Evolutionary conservation across 179 eudicot genomes (phyloP).

Genomic region (Silene vulgaris): DNA sequence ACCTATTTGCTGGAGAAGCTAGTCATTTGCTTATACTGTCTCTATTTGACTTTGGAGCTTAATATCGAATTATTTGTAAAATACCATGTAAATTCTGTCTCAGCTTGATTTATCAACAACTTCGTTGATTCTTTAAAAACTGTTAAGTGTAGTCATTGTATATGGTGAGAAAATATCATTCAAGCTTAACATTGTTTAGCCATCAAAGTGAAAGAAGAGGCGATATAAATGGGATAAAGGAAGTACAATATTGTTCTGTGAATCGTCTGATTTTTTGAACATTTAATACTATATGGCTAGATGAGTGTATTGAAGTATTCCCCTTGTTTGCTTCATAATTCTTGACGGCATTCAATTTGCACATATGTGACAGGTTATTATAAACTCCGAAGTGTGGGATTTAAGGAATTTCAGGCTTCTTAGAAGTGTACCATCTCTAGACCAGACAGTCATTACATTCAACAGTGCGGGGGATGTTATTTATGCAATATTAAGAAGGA

Average conservation of each 20-base stretch:
- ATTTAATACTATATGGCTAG: conserved; percentile 2
- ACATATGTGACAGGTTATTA: conserved; percentile 59
- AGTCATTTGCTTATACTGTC: not conserved
- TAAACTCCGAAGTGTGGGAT: conserved; percentile 98
- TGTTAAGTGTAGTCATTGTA: not conserved
- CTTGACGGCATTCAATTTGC: not conserved
- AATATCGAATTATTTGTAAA: not conserved
- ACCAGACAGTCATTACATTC: conserved; percentile 76
- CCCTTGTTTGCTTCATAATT: conserved; percentile 2
- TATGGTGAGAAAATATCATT: not conserved
- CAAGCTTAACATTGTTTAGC: not conserved
- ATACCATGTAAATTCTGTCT: not conserved
- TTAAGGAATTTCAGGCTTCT: conserved; percentile 77
- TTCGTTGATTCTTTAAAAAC: not conserved
- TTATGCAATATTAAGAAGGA: conserved; percentile 76
- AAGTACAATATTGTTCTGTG: not conserved
- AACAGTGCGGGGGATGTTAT: conserved; percentile 81
- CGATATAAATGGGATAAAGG: not conserved
- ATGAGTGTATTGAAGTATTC: not conserved
- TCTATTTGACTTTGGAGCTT: not conserved
- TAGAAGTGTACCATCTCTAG: conserved; percentile 77
- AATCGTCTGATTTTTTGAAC: not conserved
- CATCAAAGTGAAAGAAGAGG: not conserved
- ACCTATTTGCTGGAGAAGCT: too few species aligned
- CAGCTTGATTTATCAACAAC: not conserved